These are phyloP conservation scores for Helminthosporium solani DNA, from an alignment of 2,329 filamentous ascomycete species.

Conservation along the genomic window DNA sequence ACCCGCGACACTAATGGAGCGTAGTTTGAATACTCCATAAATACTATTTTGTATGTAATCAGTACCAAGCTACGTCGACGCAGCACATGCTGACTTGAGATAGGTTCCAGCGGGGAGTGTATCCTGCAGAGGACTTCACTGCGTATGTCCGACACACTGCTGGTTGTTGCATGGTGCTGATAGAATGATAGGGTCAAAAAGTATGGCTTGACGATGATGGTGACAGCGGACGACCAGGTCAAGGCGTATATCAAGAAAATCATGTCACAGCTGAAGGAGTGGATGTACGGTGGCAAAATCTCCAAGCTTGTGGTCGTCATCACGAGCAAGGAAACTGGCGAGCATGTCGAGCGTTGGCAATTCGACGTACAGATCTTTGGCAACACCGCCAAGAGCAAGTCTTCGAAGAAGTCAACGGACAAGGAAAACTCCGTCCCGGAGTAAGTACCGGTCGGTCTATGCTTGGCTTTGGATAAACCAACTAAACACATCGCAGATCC, in stretches of 20 bases:
- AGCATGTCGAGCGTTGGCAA: constrained; percentile 96
- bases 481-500: constrained; percentile 27
- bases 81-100: constrained; percentile 16
- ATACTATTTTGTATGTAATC: constrained; percentile 78
- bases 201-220: constrained; percentile 98
- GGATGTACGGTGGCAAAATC: constrained; percentile 97
- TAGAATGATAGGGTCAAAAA: constrained; percentile 74
- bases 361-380: constrained; percentile 75
- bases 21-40: constrained; percentile 95
- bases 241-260: constrained; percentile 99
- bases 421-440: constrained; percentile 68
- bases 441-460: constrained; percentile 43
- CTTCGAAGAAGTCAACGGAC: constrained; percentile 55
- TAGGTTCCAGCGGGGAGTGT: constrained; percentile 79
- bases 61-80: neutral
- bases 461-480: neutral
- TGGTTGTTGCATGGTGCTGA: neutral
- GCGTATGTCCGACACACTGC: constrained; percentile 59
- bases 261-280: constrained; percentile 95
- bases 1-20: constrained; percentile 18
- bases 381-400: constrained; percentile 52
- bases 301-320: constrained; percentile 96
- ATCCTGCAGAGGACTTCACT: constrained; percentile 95
- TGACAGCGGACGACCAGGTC: constrained; percentile 95
- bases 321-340: constrained; percentile 93